Evolutionary conservation across 345 rosid species (phyloP).

Genomic region (Brassica rapa): DNA sequence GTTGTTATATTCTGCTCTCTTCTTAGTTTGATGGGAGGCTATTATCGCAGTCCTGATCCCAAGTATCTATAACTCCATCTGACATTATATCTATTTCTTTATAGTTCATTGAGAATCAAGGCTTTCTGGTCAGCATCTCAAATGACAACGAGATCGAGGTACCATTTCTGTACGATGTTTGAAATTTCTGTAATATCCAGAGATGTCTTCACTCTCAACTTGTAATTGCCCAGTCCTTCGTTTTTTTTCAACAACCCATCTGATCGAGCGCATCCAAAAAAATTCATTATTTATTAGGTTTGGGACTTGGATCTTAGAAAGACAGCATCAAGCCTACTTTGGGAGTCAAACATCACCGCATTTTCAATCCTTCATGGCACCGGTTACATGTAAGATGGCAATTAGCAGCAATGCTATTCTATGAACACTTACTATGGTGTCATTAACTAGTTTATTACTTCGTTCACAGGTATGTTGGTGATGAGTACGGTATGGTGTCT

Average conservation of each 20-base stretch:
- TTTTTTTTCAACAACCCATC: conserved; percentile 11
- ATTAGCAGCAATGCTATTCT: neutral
- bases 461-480: conserved; percentile 73
- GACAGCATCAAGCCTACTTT: conserved; percentile 51
- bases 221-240: conserved; percentile 16
- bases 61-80: conserved; percentile 10
- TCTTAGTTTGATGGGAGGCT: conserved; percentile 26
- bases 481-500: conserved; percentile 72
- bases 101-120: conserved; percentile 81
- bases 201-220: conserved; percentile 13
- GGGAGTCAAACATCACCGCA: conserved; percentile 87
- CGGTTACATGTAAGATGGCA: conserved; percentile 55
- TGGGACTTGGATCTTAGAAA: conserved; percentile 76
- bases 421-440: neutral
- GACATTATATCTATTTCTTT: conserved; percentile 11
- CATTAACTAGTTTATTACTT: conserved; percentile 16
- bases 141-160: conserved; percentile 83
- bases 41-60: conserved; percentile 4
- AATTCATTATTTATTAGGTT: conserved; percentile 53
- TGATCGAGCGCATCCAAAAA: conserved; percentile 4
- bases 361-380: conserved; percentile 75
- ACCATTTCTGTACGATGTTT: conserved; percentile 22
- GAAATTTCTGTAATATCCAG: conserved; percentile 28
- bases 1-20: conserved; percentile 33
- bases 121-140: conserved; percentile 66